Evolutionary conservation across 768 basidiomycete genomes (phyloP).

Genomic region (Suillus sp.): DNA sequence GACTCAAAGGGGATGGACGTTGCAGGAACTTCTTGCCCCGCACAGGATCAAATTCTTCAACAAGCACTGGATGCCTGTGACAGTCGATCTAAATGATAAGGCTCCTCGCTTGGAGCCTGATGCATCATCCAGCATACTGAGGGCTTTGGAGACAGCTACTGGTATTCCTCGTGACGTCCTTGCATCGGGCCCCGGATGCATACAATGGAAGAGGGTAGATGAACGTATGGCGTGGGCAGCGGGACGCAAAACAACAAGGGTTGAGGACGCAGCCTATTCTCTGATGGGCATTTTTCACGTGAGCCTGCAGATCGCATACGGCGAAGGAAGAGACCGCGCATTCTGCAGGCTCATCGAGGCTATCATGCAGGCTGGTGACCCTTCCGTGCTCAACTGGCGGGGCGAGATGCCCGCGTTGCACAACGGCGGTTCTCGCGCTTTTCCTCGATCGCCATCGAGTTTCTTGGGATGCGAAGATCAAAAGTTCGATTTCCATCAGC

Average conservation of each 20-base stretch:
- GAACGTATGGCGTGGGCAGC: constrained; percentile 29
- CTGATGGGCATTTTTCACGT: constrained; percentile 29
- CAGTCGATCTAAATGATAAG: constrained; percentile 17
- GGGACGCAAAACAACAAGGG: constrained; percentile 25
- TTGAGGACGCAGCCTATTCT: constrained; percentile 28
- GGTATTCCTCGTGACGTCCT: constrained; percentile 21
- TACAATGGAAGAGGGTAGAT: constrained; percentile 14
- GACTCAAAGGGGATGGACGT: constrained; percentile 28
- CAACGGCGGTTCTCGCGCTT: too few relatives aligned
- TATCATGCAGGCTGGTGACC: constrained; percentile 9
- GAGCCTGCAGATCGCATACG: constrained; percentile 27
- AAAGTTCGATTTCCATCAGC: too few relatives aligned
- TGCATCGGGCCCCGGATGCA: too few relatives aligned
- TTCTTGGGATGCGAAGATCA: too few relatives aligned
- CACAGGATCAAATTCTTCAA: constrained; percentile 22
- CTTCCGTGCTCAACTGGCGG: constrained; percentile 11
- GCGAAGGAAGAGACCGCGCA: constrained; percentile 26
- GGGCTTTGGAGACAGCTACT: constrained; percentile 15
- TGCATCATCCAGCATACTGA: neutral
- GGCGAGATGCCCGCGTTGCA: neutral
- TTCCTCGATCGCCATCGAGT: too few relatives aligned
- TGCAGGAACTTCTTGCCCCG: constrained; percentile 17
- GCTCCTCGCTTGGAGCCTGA: too few relatives aligned
- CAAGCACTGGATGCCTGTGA: constrained; percentile 20
- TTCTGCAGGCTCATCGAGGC: constrained; percentile 22